Conservation (phyloP, 345 rosid species). For the Excoecaria cochinchinensis region DNA sequence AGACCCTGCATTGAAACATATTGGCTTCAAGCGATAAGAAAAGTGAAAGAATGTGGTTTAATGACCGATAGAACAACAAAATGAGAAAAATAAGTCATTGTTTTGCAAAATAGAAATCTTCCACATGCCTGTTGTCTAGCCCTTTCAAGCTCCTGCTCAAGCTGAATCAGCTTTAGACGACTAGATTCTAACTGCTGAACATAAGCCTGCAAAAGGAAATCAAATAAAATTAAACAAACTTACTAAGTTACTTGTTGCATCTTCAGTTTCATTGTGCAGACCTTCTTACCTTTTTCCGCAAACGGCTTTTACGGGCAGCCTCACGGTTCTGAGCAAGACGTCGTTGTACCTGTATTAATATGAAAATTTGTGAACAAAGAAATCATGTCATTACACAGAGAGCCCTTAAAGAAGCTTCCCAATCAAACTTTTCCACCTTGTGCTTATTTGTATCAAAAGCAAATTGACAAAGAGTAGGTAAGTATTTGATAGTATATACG, state of each 20-base stretch:
- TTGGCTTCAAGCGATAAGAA: not conserved
- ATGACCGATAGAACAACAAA: not conserved
- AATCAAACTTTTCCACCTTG: not conserved
- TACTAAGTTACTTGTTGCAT: not conserved
- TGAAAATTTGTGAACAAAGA: conserved; percentile 10
- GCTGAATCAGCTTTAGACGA: conserved; percentile 72
- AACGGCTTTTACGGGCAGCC: conserved; percentile 97
- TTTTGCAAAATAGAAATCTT: not conserved
- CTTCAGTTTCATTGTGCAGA: conserved; percentile 6
- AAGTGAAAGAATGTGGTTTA: no score
- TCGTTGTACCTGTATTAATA: conserved; percentile 59
- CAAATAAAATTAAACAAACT: conserved; percentile 13
- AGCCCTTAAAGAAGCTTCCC: not conserved
- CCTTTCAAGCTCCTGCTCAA: conserved; percentile 83
- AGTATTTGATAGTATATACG: not conserved
- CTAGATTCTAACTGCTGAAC: conserved; percentile 95
- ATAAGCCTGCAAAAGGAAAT: conserved; percentile 63
- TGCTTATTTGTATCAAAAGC: not conserved
- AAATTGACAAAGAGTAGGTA: not conserved
- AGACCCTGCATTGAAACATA: conserved; percentile 49
- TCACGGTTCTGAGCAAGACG: conserved; percentile 96
- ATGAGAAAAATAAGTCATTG: not conserved
- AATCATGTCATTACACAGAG: not conserved
- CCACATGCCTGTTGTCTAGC: conserved; percentile 71
- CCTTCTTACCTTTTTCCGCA: conserved; percentile 77